Percentiles rank a stretch among this genome's conserved stretches.
These are phyloP conservation scores for Arachnopeziza araneosa DNA, from an alignment of 2,329 filamentous ascomycete species.

Conservation along the genomic window DNA sequence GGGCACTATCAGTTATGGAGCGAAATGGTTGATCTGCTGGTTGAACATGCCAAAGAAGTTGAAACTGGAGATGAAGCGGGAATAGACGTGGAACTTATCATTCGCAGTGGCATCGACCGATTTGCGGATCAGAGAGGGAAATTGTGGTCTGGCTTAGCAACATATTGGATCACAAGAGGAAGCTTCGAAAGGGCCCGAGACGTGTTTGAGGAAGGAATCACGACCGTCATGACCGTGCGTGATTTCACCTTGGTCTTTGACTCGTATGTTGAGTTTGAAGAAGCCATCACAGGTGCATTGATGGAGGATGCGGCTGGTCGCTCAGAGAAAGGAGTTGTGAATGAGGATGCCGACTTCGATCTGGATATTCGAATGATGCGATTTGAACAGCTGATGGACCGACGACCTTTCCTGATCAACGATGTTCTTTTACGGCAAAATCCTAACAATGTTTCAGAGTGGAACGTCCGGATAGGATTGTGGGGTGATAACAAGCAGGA, in stretches of 20 bases:
- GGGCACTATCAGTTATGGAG: slow-evolving; percentile 96
- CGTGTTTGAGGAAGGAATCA: slow-evolving; percentile 92
- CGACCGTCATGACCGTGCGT: slow-evolving; percentile 96
- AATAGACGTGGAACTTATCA: slow-evolving; percentile 86
- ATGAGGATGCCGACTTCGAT: slow-evolving; percentile 86
- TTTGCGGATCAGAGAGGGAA: slow-evolving; percentile 94
- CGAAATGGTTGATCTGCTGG: slow-evolving; percentile 92
- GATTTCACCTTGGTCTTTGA: slow-evolving; percentile 97
- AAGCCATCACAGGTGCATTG: slow-evolving; percentile 84
- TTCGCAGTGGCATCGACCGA: slow-evolving; percentile 82
- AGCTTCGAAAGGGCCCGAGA: slow-evolving; percentile 91
- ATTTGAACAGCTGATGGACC: slow-evolving; percentile 97
- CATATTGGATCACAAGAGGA: slow-evolving; percentile 92
- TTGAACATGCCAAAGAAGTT: slow-evolving; percentile 82
- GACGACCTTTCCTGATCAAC: slow-evolving; percentile 90
- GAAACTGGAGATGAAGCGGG: slow-evolving; percentile 74
- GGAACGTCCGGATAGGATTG: slow-evolving; percentile 92
- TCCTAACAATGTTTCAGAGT: slow-evolving; percentile 91
- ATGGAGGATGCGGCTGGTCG: slow-evolving; percentile 82
- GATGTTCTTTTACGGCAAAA: slow-evolving; percentile 94
- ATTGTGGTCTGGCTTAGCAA: slow-evolving; percentile 88
- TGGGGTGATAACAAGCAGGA: slow-evolving; percentile 93
- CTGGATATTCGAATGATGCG: slow-evolving; percentile 96
- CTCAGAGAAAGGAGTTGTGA: slow-evolving; percentile 69
- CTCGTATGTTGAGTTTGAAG: slow-evolving; percentile 93